Evolutionary conservation across 208 protist species (phyloP), one percentile per base, ranked within the genome.

Genomic region (Angomonas deanei): DNA sequence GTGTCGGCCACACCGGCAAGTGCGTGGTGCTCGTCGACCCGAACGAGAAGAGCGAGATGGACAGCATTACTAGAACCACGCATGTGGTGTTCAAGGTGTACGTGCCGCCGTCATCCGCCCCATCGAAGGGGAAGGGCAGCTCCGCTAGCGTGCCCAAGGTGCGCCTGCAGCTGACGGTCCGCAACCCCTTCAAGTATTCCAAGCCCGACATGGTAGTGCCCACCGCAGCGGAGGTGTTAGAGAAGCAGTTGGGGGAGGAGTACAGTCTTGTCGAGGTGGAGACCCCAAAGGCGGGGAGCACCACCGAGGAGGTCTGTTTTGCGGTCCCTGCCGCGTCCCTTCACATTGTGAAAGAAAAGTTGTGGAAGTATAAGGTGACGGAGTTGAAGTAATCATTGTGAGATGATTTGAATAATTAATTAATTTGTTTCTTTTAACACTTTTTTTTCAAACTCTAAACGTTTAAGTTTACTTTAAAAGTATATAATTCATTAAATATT

Each of bases 11-110:
- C 1, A 50, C 62, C 0, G 97, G 97, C 28, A 70, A 59, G n/a
- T 97, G 91, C 30, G 69, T 99, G 0, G 71, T 99, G 13, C 70
- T 96, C 33, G 66, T 80, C 56, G 84, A 87, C 59, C 48, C 74
- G 19, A 38, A 58, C 15, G 84, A 92, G 21, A 52, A 52, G 17
- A 61, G 61, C 17, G 42, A 64, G 6, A 30, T 92, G 27, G 80
- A 92, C 47, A 78, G 74, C 17, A 79, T 92, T 24, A 42, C 63
- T 24, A 88, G 87, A 61, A 76, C 71, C 27, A 72, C 82, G n/a
- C 85, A 96, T 58, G 78, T 78, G 13, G 56, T 74, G 23, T 79
- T 91, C 56, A 85, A 81, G 66, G 56, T 56, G 4, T 74, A 76
- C 34, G 68, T 70, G 32, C 63, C 66, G 2, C 55, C 53, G n/a